A percentile compares a stretch with the other conserved stretches of the same genome.
Conservation (phyloP, 805 yeast genomes). For the Ogataea philodendri region DNA sequence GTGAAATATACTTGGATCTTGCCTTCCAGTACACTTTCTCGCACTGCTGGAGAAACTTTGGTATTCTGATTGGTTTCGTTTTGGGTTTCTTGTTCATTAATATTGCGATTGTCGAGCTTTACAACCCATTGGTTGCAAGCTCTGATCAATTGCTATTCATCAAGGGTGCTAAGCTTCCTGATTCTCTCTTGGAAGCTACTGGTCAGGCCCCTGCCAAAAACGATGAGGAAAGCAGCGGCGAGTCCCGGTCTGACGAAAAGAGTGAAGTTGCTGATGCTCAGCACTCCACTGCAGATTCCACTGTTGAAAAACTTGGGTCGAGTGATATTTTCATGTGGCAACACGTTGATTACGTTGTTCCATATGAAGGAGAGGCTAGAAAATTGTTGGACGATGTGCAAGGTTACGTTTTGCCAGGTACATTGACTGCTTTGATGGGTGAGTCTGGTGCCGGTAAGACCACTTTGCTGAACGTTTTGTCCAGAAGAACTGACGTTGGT, state of each 20-base stretch:
- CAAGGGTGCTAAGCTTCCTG: conserved; percentile 29
- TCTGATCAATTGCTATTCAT: conserved; percentile 35
- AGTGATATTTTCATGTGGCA: conserved; percentile 61
- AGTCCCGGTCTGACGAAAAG: conserved; percentile 11
- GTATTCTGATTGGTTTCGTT: conserved; percentile 44
- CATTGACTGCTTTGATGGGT: conserved; percentile 60
- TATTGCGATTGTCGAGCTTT: conserved; percentile 31
- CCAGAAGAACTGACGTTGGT: conserved; percentile 52
- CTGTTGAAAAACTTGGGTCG: conserved; percentile 32
- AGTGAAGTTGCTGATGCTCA: conserved; percentile 16
- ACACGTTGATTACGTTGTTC: conserved; percentile 56
- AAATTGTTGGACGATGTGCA: conserved; percentile 43
- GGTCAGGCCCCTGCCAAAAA: conserved; percentile 29
- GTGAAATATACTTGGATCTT: conserved; percentile 45
- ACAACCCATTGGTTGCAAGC: conserved; percentile 30
- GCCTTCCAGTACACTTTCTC: conserved; percentile 50
- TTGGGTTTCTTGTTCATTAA: conserved; percentile 38
- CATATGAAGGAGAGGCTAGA: conserved; percentile 41
- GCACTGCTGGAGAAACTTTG: conserved; percentile 82
- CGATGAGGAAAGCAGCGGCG: conserved; percentile 31
- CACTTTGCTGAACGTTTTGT: conserved; percentile 51
- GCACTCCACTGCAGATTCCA: conserved; percentile 15
- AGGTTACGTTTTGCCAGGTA: conserved; percentile 51
- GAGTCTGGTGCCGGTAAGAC: conserved; percentile 68
- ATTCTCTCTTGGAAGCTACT: conserved; percentile 29